Percentiles rank a stretch among this genome's conserved stretches.
Evolutionary conservation across 192 early-diverging fungal species (phyloP).

Genomic region (Obelidium mucronatum): DNA sequence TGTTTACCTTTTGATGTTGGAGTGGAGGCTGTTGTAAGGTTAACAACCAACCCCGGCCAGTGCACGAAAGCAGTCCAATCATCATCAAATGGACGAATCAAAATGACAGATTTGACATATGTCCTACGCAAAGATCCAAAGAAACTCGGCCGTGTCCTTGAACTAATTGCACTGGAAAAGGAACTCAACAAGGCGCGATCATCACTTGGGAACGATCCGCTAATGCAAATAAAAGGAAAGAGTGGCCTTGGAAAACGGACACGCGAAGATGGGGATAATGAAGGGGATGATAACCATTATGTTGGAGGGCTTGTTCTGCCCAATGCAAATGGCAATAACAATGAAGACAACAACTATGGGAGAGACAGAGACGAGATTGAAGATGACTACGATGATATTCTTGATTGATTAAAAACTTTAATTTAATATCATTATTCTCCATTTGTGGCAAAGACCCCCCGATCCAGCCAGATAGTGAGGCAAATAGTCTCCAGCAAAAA

Average conservation of each 20-base stretch:
- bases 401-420: neutral
- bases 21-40: too few relatives aligned
- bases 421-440: too few relatives aligned
- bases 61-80: slow-evolving; percentile 60
- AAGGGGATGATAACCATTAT: neutral
- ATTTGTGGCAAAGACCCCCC: too few relatives aligned
- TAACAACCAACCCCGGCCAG: slow-evolving; percentile 20
- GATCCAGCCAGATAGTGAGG: too few relatives aligned
- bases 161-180: slow-evolving; percentile 79
- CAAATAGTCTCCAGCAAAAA: too few relatives aligned
- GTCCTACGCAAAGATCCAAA: slow-evolving; percentile 80
- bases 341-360: neutral
- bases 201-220: slow-evolving; percentile 39
- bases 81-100: slow-evolving; percentile 66
- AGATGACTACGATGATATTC: slow-evolving; percentile 17
- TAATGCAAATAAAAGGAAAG: neutral
- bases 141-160: slow-evolving; percentile 84
- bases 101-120: slow-evolving; percentile 77
- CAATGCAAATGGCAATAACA: neutral
- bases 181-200: slow-evolving; percentile 75
- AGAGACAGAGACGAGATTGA: neutral
- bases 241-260: neutral
- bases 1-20: neutral
- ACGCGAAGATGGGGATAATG: neutral
- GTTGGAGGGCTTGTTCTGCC: neutral